phyloP scores from a whole-genome alignment of 2,329 filamentous ascomycete species.

The Pestalotiopsis sp. region DNA sequence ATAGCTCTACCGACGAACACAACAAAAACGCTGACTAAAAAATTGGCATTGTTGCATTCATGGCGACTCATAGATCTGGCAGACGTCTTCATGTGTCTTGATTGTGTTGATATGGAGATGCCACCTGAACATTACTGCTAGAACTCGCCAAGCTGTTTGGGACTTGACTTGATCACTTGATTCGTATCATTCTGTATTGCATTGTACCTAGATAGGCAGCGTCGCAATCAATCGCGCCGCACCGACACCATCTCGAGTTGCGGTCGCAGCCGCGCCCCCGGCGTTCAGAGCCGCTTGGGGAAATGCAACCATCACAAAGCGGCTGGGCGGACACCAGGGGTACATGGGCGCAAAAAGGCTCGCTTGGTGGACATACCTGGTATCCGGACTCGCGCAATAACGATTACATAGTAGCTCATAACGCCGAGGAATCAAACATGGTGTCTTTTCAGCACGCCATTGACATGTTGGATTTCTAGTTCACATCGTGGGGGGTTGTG shows the following conservation, averaged over 20 bases:
- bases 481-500: background rate
- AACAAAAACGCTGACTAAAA: too few species aligned
- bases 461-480: background rate
- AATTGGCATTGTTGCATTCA: too few species aligned
- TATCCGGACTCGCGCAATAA: background rate
- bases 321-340: background rate
- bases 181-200: too few species aligned
- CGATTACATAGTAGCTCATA: background rate
- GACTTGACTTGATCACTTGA: too few species aligned
- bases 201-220: background rate
- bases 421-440: background rate
- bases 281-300: background rate
- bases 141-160: too few species aligned
- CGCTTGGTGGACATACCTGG: background rate
- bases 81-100: too few species aligned
- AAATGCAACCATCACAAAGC: background rate
- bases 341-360: background rate
- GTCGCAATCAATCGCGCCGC: background rate
- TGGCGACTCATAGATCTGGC: too few species aligned
- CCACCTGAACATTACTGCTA: too few species aligned
- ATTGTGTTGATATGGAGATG: too few species aligned
- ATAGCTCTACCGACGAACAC: too few species aligned
- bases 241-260: background rate
- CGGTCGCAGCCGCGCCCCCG: background rate
- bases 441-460: background rate